Evolutionary conservation across 495 filamentous ascomycete genomes (phyloP).

Genomic region (Podospora pseudoanserina): DNA sequence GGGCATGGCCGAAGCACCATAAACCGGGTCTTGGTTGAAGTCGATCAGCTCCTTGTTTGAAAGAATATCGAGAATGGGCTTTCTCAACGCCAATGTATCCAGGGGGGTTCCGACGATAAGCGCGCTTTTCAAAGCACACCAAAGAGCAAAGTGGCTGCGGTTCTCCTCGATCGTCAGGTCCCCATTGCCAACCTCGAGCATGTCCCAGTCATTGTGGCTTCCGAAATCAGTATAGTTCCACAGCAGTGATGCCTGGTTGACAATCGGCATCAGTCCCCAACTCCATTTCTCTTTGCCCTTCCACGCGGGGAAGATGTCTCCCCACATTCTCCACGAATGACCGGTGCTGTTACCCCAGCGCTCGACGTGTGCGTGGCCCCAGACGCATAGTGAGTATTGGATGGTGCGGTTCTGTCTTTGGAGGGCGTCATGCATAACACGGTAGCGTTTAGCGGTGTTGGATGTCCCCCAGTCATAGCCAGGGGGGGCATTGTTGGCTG

Average conservation of each 20-base stretch:
- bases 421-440: constrained; percentile 59
- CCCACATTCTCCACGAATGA: constrained; percentile 54
- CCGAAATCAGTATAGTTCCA: constrained; percentile 44
- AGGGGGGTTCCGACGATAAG: constrained; percentile 31
- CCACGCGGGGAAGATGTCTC: constrained; percentile 49
- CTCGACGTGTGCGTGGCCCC: constrained; percentile 54
- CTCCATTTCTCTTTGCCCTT: constrained; percentile 49
- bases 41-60: constrained; percentile 56
- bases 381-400: constrained; percentile 60
- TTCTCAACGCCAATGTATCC: neutral
- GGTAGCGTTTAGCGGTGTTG: constrained; percentile 53
- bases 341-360: constrained; percentile 50
- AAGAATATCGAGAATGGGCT: constrained; percentile 26
- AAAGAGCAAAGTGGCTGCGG: constrained; percentile 40
- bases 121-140: constrained; percentile 27
- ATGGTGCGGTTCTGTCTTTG: constrained; percentile 53
- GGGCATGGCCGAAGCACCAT: constrained; percentile 52
- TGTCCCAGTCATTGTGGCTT: constrained; percentile 60
- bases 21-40: constrained; percentile 55
- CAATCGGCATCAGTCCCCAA: constrained; percentile 32
- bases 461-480: constrained; percentile 56
- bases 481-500: constrained; percentile 34
- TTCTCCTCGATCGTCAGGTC: constrained; percentile 47
- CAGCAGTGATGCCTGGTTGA: constrained; percentile 31
- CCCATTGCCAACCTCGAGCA: constrained; percentile 67